Evolutionary conservation across 768 basidiomycete species (phyloP).

Genomic region (Lenzites betulinus): DNA sequence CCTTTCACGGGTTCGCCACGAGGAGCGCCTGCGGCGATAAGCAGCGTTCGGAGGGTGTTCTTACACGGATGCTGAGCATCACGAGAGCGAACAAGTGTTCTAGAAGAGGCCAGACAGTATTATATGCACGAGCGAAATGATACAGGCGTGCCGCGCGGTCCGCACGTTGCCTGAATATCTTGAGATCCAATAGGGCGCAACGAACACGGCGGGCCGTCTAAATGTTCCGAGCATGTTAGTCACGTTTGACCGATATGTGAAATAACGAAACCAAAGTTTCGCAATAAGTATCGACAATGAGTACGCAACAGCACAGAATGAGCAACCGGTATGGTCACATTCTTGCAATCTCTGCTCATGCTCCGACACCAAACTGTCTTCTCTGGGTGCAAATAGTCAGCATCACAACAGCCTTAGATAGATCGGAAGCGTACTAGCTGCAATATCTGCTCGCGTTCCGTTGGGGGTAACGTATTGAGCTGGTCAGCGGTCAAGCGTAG

Average conservation of each 20-base stretch:
- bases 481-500: constrained; percentile 80
- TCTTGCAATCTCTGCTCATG: neutral
- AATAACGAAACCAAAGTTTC: neutral
- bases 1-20: neutral
- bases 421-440: constrained; percentile 56
- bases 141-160: neutral
- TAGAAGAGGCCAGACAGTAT: neutral
- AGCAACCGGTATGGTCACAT: too few relatives aligned
- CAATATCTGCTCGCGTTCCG: constrained; percentile 77
- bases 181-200: too few relatives aligned
- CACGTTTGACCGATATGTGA: too few relatives aligned
- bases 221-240: too few relatives aligned
- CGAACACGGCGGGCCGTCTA: too few relatives aligned
- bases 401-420: neutral
- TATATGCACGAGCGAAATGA: neutral
- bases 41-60: neutral
- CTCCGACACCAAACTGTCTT: constrained; percentile 17
- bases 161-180: too few relatives aligned
- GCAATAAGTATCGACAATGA: too few relatives aligned
- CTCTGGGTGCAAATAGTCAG: constrained; percentile 1
- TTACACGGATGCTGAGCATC: neutral
- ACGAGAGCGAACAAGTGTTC: neutral
- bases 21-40: neutral
- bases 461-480: constrained; percentile 76
- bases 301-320: too few relatives aligned